phyloP scores from a whole-genome alignment of 2,329 filamentous ascomycete species.

The Botrytis squamosa region DNA sequence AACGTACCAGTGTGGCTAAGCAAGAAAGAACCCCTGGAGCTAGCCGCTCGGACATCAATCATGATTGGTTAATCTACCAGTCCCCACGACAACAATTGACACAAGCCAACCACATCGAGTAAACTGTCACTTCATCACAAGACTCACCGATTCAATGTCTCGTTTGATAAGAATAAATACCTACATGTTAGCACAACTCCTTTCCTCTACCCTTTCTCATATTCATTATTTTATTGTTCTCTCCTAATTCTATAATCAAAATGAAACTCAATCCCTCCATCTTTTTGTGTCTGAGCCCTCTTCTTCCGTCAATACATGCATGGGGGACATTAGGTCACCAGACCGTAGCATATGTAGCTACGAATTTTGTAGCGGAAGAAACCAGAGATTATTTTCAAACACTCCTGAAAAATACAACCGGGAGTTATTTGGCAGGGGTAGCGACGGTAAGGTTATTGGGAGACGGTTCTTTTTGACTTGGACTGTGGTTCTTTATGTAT shows the following conservation, averaged over 20 bases:
- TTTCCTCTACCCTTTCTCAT: neutral
- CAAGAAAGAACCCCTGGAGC: neutral
- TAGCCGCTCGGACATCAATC: neutral
- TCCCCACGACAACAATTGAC: neutral
- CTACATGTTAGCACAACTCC: neutral
- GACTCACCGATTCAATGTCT: neutral
- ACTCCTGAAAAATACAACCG: conserved; percentile 53
- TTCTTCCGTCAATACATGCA: conserved; percentile 22
- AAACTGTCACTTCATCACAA: neutral
- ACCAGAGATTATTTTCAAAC: conserved; percentile 58
- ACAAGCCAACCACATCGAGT: neutral
- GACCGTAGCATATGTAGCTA: conserved; percentile 62
- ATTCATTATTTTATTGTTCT: neutral
- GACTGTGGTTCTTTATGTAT: too few species aligned
- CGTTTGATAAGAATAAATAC: neutral
- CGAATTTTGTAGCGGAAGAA: conserved; percentile 55
- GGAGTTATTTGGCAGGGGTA: conserved; percentile 60
- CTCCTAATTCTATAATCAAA: too few species aligned
- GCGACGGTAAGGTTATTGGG: conserved; percentile 44
- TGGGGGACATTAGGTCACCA: conserved; percentile 58
- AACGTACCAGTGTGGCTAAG: neutral
- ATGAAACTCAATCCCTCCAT: neutral
- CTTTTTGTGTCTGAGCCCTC: conserved; percentile 9
- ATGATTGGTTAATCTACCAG: neutral
- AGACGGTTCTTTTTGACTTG: neutral